A percentile compares a stretch with the other conserved stretches of the same genome.
phyloP scores from a whole-genome alignment of 1,284 basidiomycete genomes.

The Moesziomyces sp. region DNA sequence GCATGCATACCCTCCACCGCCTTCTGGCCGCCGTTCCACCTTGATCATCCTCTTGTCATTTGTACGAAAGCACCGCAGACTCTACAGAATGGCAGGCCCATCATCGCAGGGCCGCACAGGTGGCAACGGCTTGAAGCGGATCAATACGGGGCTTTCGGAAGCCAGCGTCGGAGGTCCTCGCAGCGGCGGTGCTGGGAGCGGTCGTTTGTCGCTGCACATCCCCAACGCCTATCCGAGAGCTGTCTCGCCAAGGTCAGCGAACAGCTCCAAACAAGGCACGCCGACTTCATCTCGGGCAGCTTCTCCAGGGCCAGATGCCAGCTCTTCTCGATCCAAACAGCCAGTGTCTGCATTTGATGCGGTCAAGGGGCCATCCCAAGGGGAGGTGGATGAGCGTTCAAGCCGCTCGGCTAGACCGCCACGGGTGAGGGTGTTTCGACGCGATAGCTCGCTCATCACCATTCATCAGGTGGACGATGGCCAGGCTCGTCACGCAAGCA shows the following conservation, averaged over 20 bases:
- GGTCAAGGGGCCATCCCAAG: constrained; percentile 10
- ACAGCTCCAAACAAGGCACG: constrained; percentile 1
- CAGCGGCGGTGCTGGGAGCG: constrained; percentile 17
- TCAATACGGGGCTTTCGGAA: constrained; percentile 29
- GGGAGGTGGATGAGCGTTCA: not conserved
- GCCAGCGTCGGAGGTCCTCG: constrained; percentile 5
- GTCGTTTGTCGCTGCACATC: constrained; percentile 32
- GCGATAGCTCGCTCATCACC: constrained; percentile 29
- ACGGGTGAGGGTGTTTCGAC: constrained; percentile 2
- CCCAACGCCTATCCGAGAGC: constrained; percentile 33
- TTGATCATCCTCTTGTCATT: not conserved
- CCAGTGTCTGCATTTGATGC: constrained; percentile 9
- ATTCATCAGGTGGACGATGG: constrained; percentile 14
- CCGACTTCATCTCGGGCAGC: constrained; percentile 5
- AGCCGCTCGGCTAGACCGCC: not conserved
- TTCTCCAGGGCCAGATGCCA: not conserved
- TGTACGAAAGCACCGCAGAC: no score
- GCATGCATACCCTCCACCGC: not conserved
- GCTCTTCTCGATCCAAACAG: not conserved
- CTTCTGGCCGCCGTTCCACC: not conserved
- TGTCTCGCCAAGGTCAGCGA: constrained; percentile 6
- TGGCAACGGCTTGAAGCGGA: constrained; percentile 9
- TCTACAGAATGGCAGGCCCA: constrained; percentile 2
- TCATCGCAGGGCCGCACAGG: not conserved
- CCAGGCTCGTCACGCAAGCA: no score